Evolutionary conservation across 2,329 filamentous ascomycete species (phyloP), one percentile per base, ranked within the genome.

Genomic region (Aspergillus novoparasiticus): DNA sequence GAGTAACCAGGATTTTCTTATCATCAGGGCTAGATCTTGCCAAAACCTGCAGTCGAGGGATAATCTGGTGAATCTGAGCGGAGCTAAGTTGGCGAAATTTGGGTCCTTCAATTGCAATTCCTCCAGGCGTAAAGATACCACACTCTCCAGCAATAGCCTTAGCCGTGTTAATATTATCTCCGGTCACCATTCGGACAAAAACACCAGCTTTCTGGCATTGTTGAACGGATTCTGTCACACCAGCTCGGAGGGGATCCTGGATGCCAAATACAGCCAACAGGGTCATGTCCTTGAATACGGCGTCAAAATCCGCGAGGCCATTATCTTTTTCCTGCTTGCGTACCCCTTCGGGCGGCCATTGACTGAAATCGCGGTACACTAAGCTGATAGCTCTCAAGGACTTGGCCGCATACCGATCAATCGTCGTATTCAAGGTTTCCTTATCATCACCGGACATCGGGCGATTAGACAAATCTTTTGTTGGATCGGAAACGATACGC

Each of bases 311-410:
- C n/a, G 88, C 84, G 61, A 89, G 85, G 43, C 83, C 84, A 69
- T 83, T 83, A 75, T 89, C 83, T 54, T 88, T 86, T 64, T 87
- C 85, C 26, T 79, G 73, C 48, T 80, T 83, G 36, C 80, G 86
- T 19, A 84, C 86, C 55, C 85, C 84, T 64, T 82, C 85, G 5
- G 93, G 93, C 36, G 94, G 93, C 93, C 93, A 97, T 59, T 86
- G 85, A 28, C 91, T 86, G 68, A 95, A 96, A 70, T 97, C 93
- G 61, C 89, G 90, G 78, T 93, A 96, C 59, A 93, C 84, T 66
- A 96, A 85, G 50, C 89, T 92, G 69, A 97, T 96, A 1, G 93
- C 96, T 66, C 93, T 87, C 36, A 97, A 84, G 9, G 93, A 96
- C 21, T 90, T 86, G 30, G 86, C 87, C 11, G 93, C 93, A 74